Conservation (phyloP, 2,329 filamentous ascomycete genomes). For the Aspergillus sp. region DNA sequence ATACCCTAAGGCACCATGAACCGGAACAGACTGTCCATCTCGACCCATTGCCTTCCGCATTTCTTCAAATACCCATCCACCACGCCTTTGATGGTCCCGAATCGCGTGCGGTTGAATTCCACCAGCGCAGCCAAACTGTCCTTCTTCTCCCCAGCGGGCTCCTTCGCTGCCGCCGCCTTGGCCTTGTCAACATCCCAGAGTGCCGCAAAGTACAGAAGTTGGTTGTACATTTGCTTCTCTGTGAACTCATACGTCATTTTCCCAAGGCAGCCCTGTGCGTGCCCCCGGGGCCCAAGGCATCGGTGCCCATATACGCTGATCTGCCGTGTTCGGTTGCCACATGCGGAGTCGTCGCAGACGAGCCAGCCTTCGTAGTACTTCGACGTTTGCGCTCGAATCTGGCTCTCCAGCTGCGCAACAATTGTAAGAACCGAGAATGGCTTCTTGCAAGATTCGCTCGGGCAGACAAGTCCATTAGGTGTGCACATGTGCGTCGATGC, state of each 20-base stretch:
- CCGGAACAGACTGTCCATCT: conserved; percentile 80
- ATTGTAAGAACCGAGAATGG: conserved; percentile 62
- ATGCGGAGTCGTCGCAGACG: conserved; percentile 79
- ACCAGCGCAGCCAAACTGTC: conserved; percentile 63
- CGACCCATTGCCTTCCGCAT: conserved; percentile 85
- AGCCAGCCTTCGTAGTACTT: conserved; percentile 91
- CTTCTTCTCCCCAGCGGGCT: conserved; percentile 44
- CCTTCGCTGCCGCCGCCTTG: conserved; percentile 43
- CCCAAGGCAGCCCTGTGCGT: conserved; percentile 74
- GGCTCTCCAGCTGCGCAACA: conserved; percentile 76
- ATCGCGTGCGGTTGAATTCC: conserved; percentile 72
- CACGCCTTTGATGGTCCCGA: conserved; percentile 63
- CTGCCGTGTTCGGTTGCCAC: conserved; percentile 76
- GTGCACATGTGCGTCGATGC: conserved; percentile 52
- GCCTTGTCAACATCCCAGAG: conserved; percentile 88
- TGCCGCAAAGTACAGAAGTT: conserved; percentile 75
- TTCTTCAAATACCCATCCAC: conserved; percentile 80
- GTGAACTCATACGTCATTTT: conserved; percentile 80
- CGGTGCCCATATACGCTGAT: conserved; percentile 87
- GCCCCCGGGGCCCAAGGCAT: conserved; percentile 77
- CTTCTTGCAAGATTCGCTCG: conserved; percentile 52
- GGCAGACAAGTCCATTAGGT: conserved; percentile 66
- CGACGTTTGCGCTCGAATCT: conserved; percentile 67
- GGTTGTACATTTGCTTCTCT: conserved; percentile 90
- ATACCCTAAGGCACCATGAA: conserved; percentile 39